phyloP scores from a whole-genome alignment of 495 filamentous ascomycete genomes.

The Rhypophila decipiens region DNA sequence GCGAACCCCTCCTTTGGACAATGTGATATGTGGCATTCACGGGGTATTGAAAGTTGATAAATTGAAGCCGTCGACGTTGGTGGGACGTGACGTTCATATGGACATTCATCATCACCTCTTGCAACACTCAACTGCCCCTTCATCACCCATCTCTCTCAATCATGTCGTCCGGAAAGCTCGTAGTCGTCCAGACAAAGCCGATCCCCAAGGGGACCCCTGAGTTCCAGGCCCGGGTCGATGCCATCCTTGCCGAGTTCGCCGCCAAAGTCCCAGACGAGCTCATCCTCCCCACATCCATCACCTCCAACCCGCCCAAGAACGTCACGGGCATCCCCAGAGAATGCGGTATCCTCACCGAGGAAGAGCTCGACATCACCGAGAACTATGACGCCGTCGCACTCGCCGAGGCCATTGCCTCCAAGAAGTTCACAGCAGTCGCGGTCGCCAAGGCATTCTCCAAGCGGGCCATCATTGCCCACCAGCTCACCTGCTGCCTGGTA shows the following conservation, averaged over 20 bases:
- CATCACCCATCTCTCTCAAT: neutral
- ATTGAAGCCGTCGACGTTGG: no score
- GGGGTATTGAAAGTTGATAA: no score
- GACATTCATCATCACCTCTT: no score
- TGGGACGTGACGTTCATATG: no score
- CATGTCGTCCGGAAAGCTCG: neutral
- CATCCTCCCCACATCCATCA: neutral
- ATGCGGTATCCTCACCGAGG: conserved; percentile 8
- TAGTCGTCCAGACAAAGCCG: neutral
- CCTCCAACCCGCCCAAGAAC: neutral
- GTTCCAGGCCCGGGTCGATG: neutral
- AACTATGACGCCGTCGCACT: conserved; percentile 43
- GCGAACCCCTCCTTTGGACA: no score
- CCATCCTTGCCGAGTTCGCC: neutral
- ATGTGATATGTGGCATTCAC: no score
- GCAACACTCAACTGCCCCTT: no score
- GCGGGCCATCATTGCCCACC: conserved; percentile 36
- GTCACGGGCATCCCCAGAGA: conserved; percentile 10
- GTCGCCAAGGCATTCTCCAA: conserved; percentile 46
- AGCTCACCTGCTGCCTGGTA: conserved; percentile 48
- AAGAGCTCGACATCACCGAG: conserved; percentile 45
- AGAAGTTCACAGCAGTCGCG: conserved; percentile 32
- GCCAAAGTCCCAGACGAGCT: neutral
- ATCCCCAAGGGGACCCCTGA: neutral
- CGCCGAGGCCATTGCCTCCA: conserved; percentile 24